Evolutionary conservation across 2,329 filamentous ascomycete species (phyloP), one percentile per base, ranked within the genome.

Genomic region (Pseudocercospora vitis): DNA sequence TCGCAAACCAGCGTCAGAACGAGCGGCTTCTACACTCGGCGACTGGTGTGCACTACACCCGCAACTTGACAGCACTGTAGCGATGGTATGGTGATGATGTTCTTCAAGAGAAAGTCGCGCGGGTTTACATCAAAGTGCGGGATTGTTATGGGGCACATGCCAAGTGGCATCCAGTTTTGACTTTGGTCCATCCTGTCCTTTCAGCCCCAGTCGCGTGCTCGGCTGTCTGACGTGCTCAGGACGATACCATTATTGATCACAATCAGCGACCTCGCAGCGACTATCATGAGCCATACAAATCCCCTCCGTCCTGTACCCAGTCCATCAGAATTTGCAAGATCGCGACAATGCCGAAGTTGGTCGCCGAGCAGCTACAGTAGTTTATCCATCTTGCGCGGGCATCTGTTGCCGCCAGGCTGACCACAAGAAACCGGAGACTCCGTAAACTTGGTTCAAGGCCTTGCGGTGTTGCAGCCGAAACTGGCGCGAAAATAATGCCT

Each of bases 301-400:
- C 8, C 42, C 14, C 29, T 14, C 14, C 14, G 42, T 31, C 24
- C 21, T 21, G 3, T 24, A 14, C 14, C 8, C 42, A 31, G 26
- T 24, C 18, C 14, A 14, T 8, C 23, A 28, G 24, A 31, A 23
- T 23, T 5, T 24, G 5, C 39, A 12, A 7, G 2, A 4, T 14
- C 23, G 24, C 12, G 4, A 19, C 8, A 19, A 45, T 45, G 40
- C 24, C 11, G 19, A 1, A 19, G 12, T 45, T 28, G 24, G 24
- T n/a, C 23, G 23, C 21, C 23, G 40, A 45, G 40, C 40, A 40
- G 40, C 29, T 16, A 24, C 40, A 45, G 40, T 45, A 29, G n/a
- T n/a, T n/a, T n/a, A n/a, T n/a, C n/a, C n/a, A n/a, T 24, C 12
- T 45, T 19, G 40, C 40, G 40, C n/a, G 6, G 23, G 40, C 23